phyloP scores from a whole-genome alignment of 2,329 filamentous ascomycete species.

The Fusarium nodosum region DNA sequence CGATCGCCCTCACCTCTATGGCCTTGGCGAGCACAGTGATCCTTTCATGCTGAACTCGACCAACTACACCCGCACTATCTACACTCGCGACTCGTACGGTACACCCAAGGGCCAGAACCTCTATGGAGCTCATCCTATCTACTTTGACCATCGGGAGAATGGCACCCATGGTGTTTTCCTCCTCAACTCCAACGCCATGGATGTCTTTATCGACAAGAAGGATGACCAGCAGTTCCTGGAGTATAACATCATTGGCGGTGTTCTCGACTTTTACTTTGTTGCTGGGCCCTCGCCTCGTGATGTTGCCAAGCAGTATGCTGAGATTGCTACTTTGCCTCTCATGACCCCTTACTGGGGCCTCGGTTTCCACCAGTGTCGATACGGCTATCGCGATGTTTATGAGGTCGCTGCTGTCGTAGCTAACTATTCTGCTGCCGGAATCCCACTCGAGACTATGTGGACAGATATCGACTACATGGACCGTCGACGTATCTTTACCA shows the following conservation, averaged over 20 bases:
- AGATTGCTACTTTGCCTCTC: constrained; percentile 67
- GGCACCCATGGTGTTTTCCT: constrained; percentile 76
- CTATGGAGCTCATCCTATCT: constrained; percentile 81
- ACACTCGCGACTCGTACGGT: constrained; percentile 69
- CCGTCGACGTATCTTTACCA: constrained; percentile 63
- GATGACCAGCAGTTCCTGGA: constrained; percentile 76
- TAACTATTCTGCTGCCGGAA: constrained; percentile 74
- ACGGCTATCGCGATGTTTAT: constrained; percentile 74
- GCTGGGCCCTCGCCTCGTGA: constrained; percentile 70
- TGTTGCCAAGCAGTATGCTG: constrained; percentile 70
- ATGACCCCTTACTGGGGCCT: constrained; percentile 76
- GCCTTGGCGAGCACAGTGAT: constrained; percentile 83
- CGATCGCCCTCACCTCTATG: constrained; percentile 78
- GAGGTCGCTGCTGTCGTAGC: constrained; percentile 75
- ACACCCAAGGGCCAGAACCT: constrained; percentile 74
- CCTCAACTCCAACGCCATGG: constrained; percentile 81
- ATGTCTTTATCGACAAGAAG: constrained; percentile 77
- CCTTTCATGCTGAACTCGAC: constrained; percentile 76
- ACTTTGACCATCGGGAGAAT: constrained; percentile 75
- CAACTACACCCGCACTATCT: constrained; percentile 73
- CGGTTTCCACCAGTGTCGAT: constrained; percentile 73
- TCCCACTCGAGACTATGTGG: constrained; percentile 70
- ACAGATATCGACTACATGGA: constrained; percentile 62
- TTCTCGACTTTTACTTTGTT: constrained; percentile 79
- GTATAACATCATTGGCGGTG: constrained; percentile 83